Base-by-base conservation (phyloP, 768 basidiomycete genomes). In the Holtermanniella nyarrowii region DNA sequence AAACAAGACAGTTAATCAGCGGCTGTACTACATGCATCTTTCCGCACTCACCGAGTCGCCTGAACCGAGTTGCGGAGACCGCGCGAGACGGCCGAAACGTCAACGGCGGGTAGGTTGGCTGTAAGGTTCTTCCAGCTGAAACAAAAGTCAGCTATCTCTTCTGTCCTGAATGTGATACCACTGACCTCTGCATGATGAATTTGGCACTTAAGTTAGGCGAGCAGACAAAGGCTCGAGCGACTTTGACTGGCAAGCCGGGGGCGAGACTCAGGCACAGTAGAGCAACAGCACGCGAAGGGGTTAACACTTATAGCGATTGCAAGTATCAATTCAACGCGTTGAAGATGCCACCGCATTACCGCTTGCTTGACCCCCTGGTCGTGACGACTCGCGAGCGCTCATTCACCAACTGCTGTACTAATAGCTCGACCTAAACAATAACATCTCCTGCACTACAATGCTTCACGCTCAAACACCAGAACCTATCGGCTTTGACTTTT, bases 401-500 rank as follows among this genome's bases (percentile, higher is more conserved):
- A n/a, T n/a, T n/a, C n/a, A 37, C 16, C 31, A 37, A 37, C 31
- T 37, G 16, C 31, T 7, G 31, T 16, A 7, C 10, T 37, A 37
- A 7, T 16, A 37, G 31, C 31, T 37, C 31, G 16, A 7, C 16
- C 31, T 7, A 37, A 7, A 7, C 31, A 7, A 37, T 37, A 7
- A 7, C 16, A 7, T 16, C 7, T 16, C 31, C 16, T 16, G 16
- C 31, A 37, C 31, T 37, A 37, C 31, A 7, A 37, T 37, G 16
- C 31, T 7, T 7, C 31, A 37, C 16, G 31, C 31, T 37, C 7
- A 16, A 7, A 14, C 59, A 55, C 52, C 63, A 16, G 55, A 58
- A 20, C 46, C 44, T 42, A 55, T 61, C 40, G 69, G 69, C 5
- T 71, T 71, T 53, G 69, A 71, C 57, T 73, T 73, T 53, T 66